A percentile compares a stretch with the other conserved stretches of the same genome.
phyloP scores from a whole-genome alignment of 164 flowering plant species.

The Pachysandra terminalis region DNA sequence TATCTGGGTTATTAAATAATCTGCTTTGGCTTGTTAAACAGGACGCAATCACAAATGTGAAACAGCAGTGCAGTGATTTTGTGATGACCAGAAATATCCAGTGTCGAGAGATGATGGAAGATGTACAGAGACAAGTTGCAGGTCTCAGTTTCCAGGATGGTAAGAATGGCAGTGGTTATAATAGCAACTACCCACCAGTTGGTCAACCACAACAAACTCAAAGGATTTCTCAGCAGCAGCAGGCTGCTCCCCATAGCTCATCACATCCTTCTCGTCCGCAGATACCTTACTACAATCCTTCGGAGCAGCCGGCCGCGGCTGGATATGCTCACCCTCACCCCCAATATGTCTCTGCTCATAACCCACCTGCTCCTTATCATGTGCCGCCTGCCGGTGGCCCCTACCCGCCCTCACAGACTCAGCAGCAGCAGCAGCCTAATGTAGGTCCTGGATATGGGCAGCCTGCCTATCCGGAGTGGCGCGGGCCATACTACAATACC shows the following conservation, averaged over 20 bases:
- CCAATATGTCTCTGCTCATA: constrained; percentile 47
- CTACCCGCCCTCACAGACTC: constrained; percentile 56
- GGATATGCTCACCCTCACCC: constrained; percentile 49
- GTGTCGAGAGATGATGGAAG: constrained; percentile 94
- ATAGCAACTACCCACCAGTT: constrained; percentile 43
- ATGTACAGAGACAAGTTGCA: constrained; percentile 84
- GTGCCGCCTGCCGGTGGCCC: constrained; percentile 33
- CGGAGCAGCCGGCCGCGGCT: constrained; percentile 49
- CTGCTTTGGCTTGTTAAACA: constrained; percentile 22
- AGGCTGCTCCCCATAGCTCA: constrained; percentile 34
- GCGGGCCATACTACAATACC: constrained; percentile 79
- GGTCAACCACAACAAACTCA: constrained; percentile 48
- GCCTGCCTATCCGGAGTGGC: constrained; percentile 94
- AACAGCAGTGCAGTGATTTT: constrained; percentile 97
- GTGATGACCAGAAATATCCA: constrained; percentile 95
- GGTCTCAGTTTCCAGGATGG: constrained; percentile 75
- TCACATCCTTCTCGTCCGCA: constrained; percentile 40
- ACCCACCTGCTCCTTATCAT: constrained; percentile 56
- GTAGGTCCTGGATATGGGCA: constrained; percentile 71
- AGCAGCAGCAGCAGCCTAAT: constrained; percentile 56
- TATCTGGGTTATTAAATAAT: too few species aligned
- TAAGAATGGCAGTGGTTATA: constrained; percentile 36
- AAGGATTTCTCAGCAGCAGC: constrained; percentile 39
- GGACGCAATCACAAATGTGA: constrained; percentile 92
- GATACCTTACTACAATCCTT: constrained; percentile 52